Conservation (phyloP, 176 grass and related monocot species). For the Eragrostis nindensis region DNA sequence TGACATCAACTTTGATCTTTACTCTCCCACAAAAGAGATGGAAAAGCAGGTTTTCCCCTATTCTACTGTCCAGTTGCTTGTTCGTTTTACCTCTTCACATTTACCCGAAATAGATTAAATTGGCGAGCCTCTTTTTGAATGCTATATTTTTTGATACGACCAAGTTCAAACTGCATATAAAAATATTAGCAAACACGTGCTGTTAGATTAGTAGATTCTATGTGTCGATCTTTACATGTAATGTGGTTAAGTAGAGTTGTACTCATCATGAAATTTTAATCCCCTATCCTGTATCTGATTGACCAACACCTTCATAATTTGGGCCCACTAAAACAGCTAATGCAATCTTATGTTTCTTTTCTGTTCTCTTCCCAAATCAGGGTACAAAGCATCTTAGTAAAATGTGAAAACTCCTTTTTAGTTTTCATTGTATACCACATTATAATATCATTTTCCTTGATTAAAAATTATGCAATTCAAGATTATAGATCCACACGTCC, state of each 20-base stretch:
- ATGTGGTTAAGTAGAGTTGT: background rate
- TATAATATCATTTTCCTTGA: background rate
- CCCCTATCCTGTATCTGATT: background rate
- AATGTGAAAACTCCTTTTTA: background rate
- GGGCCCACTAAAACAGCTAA: background rate
- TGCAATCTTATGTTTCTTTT: background rate
- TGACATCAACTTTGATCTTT: conserved; percentile 96
- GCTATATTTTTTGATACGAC: background rate
- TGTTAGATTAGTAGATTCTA: background rate
- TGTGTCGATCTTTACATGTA: background rate
- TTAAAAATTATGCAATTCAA: conserved; percentile 3
- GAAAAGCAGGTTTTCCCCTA: conserved; percentile 74
- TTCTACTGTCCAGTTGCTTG: background rate
- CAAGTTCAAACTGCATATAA: background rate
- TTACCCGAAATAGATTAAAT: conserved; percentile 11
- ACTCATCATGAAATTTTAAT: background rate
- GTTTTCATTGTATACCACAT: background rate
- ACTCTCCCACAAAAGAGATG: conserved; percentile 89
- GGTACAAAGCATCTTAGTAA: background rate
- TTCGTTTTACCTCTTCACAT: conserved; percentile 4
- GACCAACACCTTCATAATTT: background rate
- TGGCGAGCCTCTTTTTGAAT: background rate
- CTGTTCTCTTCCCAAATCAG: background rate
- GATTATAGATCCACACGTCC: background rate
- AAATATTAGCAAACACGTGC: background rate